Conservation (phyloP, 164 flowering plant genomes). For the Berberis vulgaris region DNA sequence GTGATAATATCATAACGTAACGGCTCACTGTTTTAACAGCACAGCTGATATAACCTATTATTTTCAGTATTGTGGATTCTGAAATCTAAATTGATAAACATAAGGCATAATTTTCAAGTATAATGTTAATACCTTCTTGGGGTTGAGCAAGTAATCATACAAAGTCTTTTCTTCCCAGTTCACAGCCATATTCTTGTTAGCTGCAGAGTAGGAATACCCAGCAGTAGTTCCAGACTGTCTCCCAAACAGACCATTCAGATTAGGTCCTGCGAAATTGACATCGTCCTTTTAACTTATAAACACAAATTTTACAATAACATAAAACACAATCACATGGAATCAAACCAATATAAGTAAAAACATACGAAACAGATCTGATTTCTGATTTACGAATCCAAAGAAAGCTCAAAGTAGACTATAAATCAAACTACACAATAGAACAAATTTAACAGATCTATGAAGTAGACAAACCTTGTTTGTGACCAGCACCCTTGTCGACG, state of each 20-base stretch:
- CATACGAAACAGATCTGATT: background rate
- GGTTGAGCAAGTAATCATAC: conserved; percentile 56
- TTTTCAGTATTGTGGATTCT: too few relatives aligned
- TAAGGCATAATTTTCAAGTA: background rate
- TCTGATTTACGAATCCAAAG: background rate
- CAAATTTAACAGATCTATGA: background rate
- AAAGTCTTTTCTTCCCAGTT: conserved; percentile 45
- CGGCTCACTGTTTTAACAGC: too few relatives aligned
- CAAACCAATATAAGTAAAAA: background rate
- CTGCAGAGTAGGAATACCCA: conserved; percentile 55
- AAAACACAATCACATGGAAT: background rate
- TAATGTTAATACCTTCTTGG: conserved; percentile 38
- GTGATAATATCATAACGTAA: too few relatives aligned
- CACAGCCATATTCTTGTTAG: conserved; percentile 59
- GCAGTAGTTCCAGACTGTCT: conserved; percentile 53
- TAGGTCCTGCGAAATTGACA: conserved; percentile 33
- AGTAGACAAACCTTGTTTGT: conserved; percentile 39
- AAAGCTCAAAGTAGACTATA: background rate
- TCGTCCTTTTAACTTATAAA: background rate
- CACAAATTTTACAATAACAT: background rate
- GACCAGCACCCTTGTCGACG: conserved; percentile 51
- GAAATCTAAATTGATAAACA: background rate
- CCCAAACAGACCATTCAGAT: conserved; percentile 53
- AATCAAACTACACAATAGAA: background rate
- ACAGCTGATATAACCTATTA: too few relatives aligned